Evolutionary conservation across 441 rosid genomes (phyloP).

Genomic region (Monsonia emarginata): DNA sequence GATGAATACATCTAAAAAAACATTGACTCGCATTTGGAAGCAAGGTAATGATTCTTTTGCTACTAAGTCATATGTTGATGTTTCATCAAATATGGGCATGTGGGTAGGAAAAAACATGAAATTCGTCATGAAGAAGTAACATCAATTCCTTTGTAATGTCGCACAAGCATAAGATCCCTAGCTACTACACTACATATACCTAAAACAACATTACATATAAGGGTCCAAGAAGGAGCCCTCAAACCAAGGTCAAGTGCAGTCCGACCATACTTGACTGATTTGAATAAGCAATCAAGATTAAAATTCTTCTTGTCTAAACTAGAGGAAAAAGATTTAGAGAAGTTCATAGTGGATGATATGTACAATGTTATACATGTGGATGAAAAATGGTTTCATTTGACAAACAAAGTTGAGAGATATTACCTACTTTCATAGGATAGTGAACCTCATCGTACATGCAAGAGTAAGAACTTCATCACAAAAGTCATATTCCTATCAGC

Average conservation of each 20-base stretch:
- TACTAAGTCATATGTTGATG: background rate
- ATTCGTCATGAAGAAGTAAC: too few species aligned
- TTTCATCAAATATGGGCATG: background rate
- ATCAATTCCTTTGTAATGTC: background rate
- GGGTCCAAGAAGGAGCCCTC: background rate
- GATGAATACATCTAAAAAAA: background rate
- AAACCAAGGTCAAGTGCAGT: constrained; percentile 1
- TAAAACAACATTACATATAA: background rate
- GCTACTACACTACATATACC: background rate
- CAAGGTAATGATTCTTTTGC: too few species aligned
- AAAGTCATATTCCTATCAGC: background rate
- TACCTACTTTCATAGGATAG: background rate
- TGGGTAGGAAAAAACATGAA: background rate
- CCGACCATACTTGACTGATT: background rate
- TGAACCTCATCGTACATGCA: background rate
- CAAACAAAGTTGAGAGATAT: background rate
- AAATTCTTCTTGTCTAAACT: constrained; percentile 5
- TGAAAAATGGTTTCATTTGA: constrained; percentile 8
- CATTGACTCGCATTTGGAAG: too few species aligned
- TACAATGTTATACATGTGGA: background rate
- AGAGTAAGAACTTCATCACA: background rate
- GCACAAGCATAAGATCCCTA: background rate
- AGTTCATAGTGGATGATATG: background rate
- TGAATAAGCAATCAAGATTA: constrained; percentile 4
- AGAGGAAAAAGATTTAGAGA: background rate